Percentiles rank a stretch among this genome's conserved stretches.
Conservation (phyloP, 371 early-diverging fungal species). For the Dichotomocladium elegans region DNA sequence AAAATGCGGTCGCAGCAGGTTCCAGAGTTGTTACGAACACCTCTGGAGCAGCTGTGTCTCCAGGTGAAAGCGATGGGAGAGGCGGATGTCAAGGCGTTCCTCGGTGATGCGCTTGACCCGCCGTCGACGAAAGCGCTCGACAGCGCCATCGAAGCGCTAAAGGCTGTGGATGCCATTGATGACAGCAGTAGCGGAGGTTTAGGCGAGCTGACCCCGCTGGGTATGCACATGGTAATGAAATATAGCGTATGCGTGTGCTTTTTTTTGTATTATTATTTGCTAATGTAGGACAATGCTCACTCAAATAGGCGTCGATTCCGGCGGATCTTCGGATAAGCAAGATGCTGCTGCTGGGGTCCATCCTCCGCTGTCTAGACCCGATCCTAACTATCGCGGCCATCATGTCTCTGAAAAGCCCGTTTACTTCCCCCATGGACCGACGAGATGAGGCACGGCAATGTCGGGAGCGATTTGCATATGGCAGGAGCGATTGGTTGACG, state of each 20-base stretch:
- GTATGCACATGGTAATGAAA: constrained; percentile 65
- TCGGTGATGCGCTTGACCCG: constrained; percentile 70
- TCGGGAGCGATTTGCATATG: constrained; percentile 53
- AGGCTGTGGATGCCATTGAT: constrained; percentile 59
- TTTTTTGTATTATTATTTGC: neutral
- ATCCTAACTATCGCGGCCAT: constrained; percentile 79
- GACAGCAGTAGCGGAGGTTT: constrained; percentile 30
- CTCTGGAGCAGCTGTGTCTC: constrained; percentile 79
- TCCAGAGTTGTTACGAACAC: constrained; percentile 79
- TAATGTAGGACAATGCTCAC: neutral
- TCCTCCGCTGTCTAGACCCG: constrained; percentile 80
- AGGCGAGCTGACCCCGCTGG: constrained; percentile 85
- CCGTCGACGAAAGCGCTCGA: constrained; percentile 65
- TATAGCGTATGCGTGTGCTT: neutral
- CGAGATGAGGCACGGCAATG: constrained; percentile 57
- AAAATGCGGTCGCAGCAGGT: constrained; percentile 61
- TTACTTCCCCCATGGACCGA: constrained; percentile 61
- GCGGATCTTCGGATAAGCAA: constrained; percentile 90
- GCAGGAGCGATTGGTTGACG: constrained; percentile 68
- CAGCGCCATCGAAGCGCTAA: constrained; percentile 53
- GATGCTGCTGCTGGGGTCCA: constrained; percentile 77
- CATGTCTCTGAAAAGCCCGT: constrained; percentile 71
- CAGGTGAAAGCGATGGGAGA: constrained; percentile 76
- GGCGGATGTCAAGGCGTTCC: constrained; percentile 51
- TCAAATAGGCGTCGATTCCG: constrained; percentile 76